A percentile compares a stretch with the other conserved stretches of the same genome.
Conservation (phyloP, 1,139 yeast species). For the Pichia sp. region DNA sequence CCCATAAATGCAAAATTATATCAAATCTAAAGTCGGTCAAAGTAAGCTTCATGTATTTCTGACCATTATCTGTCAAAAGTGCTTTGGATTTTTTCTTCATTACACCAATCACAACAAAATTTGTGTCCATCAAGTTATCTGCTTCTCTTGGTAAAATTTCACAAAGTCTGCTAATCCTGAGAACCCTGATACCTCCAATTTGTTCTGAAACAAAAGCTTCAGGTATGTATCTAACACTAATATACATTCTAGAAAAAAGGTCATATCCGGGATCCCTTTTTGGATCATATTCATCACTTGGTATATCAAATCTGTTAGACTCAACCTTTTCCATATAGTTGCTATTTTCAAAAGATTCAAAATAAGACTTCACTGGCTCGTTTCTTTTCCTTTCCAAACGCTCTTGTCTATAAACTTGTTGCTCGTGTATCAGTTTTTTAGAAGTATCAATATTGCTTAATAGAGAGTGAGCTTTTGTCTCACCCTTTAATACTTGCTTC, state of each 20-base stretch:
- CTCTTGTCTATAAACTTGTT: constrained; percentile 3
- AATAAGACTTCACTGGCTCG: constrained; percentile 5
- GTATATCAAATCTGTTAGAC: constrained; percentile 2
- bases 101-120: constrained; percentile 71
- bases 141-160: constrained; percentile 64
- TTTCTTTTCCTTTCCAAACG: background rate
- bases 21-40: constrained; percentile 67
- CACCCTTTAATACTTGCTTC: background rate
- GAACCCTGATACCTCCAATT: constrained; percentile 41
- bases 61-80: constrained; percentile 36
- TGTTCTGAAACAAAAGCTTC: constrained; percentile 29
- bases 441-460: background rate
- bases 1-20: constrained; percentile 48
- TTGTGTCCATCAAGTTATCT: constrained; percentile 59
- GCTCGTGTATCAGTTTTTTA: background rate
- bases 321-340: constrained; percentile 7
- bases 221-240: constrained; percentile 42
- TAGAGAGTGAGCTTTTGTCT: background rate
- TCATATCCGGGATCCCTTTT: constrained; percentile 17
- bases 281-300: constrained; percentile 4
- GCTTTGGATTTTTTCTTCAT: constrained; percentile 52
- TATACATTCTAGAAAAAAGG: constrained; percentile 26
- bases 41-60: constrained; percentile 53
- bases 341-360: constrained; percentile 3
- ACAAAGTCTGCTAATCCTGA: constrained; percentile 49